Evolutionary conservation across 257 asterid species (phyloP).

Genomic region (Solanum medicagineum): DNA sequence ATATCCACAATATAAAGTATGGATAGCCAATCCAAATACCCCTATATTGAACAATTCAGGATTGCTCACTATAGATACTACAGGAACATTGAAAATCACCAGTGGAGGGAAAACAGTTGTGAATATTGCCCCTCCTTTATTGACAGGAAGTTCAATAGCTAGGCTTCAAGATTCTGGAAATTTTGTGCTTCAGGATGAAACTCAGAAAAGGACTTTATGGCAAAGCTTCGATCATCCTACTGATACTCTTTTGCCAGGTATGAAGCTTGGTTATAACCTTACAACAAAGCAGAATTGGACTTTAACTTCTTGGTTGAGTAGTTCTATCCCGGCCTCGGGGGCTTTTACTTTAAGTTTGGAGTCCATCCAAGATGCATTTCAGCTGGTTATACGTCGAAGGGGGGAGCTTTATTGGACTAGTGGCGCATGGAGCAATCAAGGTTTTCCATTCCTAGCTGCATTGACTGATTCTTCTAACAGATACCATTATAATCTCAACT

Average conservation of each 20-base stretch:
- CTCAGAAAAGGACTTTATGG: background rate
- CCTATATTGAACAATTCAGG: background rate
- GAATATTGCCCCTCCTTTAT: background rate
- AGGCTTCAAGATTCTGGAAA: background rate
- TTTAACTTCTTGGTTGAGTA: constrained; percentile 36
- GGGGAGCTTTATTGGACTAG: background rate
- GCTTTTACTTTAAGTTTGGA: background rate
- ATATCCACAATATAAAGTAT: background rate
- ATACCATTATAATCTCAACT: background rate
- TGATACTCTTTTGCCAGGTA: constrained; percentile 37
- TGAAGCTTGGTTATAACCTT: constrained; percentile 36
- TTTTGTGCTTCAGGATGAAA: background rate
- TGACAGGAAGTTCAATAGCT: background rate
- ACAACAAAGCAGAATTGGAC: constrained; percentile 23
- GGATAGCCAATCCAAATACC: background rate
- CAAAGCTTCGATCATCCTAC: constrained; percentile 54
- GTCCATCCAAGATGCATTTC: background rate
- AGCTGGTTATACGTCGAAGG: background rate
- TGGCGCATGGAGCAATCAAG: background rate
- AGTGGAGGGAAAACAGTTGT: background rate
- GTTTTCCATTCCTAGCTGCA: background rate
- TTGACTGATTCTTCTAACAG: background rate
- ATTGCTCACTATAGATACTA: background rate
- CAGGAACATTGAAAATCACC: background rate
- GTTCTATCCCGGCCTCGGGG: constrained; percentile 2